Base-by-base conservation (phyloP, 2,329 filamentous ascomycete genomes). In the Parastagonospora nodorum region DNA sequence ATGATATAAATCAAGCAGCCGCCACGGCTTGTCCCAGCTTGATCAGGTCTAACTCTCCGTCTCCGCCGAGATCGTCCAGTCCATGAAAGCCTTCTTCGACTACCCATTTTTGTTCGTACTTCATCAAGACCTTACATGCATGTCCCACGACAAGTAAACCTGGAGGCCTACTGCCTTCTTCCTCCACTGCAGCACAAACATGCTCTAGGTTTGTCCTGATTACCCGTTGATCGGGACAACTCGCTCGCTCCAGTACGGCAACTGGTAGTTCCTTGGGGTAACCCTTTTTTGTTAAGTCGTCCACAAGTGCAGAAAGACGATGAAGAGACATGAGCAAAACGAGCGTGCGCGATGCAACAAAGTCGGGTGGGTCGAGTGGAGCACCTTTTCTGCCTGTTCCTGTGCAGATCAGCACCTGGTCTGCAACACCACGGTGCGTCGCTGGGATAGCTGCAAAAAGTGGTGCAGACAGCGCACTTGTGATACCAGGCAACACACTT, bases 271-370 rank as follows among this genome's bases (percentile, higher is more conserved):
- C 74, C 30, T 74, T 75, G 0, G 93, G 93, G 87, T 91, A 97
- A 2, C 68, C 71, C 43, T 76, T 70, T 1, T 66, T 60, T 4
- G 50, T 49, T 8, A 99, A 77, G 65, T 89, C 89, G 6, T 80
- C 79, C 0, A 97, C 82, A 1, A 99, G 78, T 0, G 85, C 88
- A 3, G 76, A 78, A 12, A 99, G 86, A 44, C 94, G 84, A 75
- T 99, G 94, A 56, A 99, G 77, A 4, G 91, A 91, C 94, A 99
- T 99, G 41, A 99, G 77, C 60, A 97, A 96, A 4, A 99, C 89
- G 1, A 94, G 89, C 0, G 94, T 97, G 50, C 92, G 83, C 8
- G 84, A 88, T 2, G 81, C 72, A 0, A 92, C 84, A 71, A 86
- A 96, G 55, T 87, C 86, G 0, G 94, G 94, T 30, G 92, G 91